Conservation (phyloP, 768 basidiomycete genomes). For the Termitomyces sp. region DNA sequence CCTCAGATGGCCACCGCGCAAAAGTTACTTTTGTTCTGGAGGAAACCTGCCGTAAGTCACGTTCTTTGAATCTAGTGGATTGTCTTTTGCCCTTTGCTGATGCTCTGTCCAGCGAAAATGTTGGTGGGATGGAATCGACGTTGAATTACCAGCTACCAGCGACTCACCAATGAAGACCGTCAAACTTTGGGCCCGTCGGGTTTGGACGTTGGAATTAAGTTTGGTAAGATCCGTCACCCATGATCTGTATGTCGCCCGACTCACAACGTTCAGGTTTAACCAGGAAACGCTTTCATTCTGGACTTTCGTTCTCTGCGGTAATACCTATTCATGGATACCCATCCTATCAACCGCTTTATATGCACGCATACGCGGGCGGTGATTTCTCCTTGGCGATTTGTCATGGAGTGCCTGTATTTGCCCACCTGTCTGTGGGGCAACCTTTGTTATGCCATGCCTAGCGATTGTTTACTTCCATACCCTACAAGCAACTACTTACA, state of each 20-base stretch:
- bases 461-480: slow-evolving; percentile 14
- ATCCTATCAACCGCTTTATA: slow-evolving; percentile 8
- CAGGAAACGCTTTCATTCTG: slow-evolving; percentile 1
- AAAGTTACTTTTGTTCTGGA: slow-evolving; percentile 95
- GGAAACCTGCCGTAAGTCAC: slow-evolving; percentile 90
- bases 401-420: slow-evolving; percentile 3
- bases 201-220: slow-evolving; percentile 97
- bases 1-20: slow-evolving; percentile 96
- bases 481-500: slow-evolving; percentile 15
- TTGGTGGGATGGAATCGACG: slow-evolving; percentile 98
- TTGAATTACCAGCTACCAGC: slow-evolving; percentile 65
- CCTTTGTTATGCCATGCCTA: slow-evolving; percentile 5
- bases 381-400: slow-evolving; percentile 4
- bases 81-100: slow-evolving; percentile 1
- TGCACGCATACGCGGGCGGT: slow-evolving; percentile 2
- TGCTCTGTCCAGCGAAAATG: slow-evolving; percentile 74
- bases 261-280: slow-evolving; percentile 17
- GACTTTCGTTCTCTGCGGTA: slow-evolving; percentile 12
- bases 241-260: background rate
- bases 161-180: slow-evolving; percentile 50
- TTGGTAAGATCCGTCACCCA: slow-evolving; percentile 47
- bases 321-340: slow-evolving; percentile 23
- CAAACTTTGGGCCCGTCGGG: slow-evolving; percentile 95
- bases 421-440: background rate
- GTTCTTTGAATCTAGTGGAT: background rate